These are phyloP conservation scores for Solanum phureja DNA, from an alignment of 257 asterid genomes.

Conservation along the genomic window DNA sequence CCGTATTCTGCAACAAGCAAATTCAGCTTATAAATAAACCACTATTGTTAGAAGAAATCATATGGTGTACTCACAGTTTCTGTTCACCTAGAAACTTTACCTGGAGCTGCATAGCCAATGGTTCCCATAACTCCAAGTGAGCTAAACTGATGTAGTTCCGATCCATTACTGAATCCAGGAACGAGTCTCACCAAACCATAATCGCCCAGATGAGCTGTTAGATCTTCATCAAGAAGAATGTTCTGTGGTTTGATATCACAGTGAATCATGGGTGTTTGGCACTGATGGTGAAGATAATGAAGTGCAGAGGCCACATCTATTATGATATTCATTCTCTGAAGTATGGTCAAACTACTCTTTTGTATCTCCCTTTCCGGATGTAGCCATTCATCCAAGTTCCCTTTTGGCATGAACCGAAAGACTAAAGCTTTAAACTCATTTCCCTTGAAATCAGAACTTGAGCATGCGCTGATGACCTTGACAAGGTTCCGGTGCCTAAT, in stretches of 20 bases:
- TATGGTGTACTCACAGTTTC: background rate
- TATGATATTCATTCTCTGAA: conserved; percentile 29
- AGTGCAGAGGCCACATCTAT: conserved; percentile 35
- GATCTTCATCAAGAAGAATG: conserved; percentile 34
- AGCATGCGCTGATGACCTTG: conserved; percentile 43
- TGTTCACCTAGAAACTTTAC: conserved; percentile 5
- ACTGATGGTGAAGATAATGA: conserved; percentile 35
- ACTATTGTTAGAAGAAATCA: background rate
- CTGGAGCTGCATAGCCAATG: conserved; percentile 51
- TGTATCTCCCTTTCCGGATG: conserved; percentile 16
- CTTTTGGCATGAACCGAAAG: conserved; percentile 36
- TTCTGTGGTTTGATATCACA: conserved; percentile 49
- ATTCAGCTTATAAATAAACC: background rate
- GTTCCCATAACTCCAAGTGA: conserved; percentile 36
- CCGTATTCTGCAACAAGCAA: conserved; percentile 22
- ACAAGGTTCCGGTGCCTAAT: conserved; percentile 40
- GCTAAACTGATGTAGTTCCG: conserved; percentile 14
- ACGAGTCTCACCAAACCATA: conserved; percentile 32
- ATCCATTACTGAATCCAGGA: background rate
- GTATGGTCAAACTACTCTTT: conserved; percentile 12
- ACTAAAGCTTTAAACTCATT: conserved; percentile 41
- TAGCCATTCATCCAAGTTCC: conserved; percentile 48
- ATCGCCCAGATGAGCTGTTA: conserved; percentile 37
- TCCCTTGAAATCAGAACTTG: conserved; percentile 31
- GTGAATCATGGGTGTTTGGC: conserved; percentile 27